phyloP scores from a whole-genome alignment of 1,139 yeast species.

The Nadsonia commutata region DNA sequence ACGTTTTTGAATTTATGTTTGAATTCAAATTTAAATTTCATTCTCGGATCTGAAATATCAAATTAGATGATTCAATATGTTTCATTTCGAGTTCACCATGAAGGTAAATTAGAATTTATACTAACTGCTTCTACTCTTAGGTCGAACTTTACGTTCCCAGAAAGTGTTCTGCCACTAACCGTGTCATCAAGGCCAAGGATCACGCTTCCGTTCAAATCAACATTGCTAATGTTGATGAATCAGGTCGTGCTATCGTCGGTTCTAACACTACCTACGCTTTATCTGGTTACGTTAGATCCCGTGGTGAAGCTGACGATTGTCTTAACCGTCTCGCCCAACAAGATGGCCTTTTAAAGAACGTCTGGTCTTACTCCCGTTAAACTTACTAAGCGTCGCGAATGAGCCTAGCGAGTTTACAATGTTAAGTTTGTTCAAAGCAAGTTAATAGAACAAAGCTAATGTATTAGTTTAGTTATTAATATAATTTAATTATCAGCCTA shows the following conservation, averaged over 20 bases:
- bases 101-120: neutral
- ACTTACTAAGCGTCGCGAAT: no score
- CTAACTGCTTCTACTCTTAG: slow-evolving; percentile 25
- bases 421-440: no score
- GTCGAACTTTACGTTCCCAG: slow-evolving; percentile 99
- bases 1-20: neutral
- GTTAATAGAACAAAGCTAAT: no score
- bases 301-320: slow-evolving; percentile 97
- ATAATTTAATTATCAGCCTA: no score
- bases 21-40: neutral
- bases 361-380: slow-evolving; percentile 99
- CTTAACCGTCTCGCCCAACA: slow-evolving; percentile 98
- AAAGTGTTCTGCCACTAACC: slow-evolving; percentile 99
- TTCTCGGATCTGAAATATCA: neutral
- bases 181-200: slow-evolving; percentile 99
- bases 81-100: neutral
- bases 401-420: no score
- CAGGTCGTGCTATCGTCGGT: slow-evolving; percentile 91
- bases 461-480: no score
- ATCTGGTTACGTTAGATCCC: slow-evolving; percentile 83
- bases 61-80: neutral
- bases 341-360: slow-evolving; percentile 97
- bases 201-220: slow-evolving; percentile 96
- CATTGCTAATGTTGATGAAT: slow-evolving; percentile 80
- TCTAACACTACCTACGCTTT: slow-evolving; percentile 90